Conservation (phyloP, 441 rosid species). For the Corymbia calophylla region DNA sequence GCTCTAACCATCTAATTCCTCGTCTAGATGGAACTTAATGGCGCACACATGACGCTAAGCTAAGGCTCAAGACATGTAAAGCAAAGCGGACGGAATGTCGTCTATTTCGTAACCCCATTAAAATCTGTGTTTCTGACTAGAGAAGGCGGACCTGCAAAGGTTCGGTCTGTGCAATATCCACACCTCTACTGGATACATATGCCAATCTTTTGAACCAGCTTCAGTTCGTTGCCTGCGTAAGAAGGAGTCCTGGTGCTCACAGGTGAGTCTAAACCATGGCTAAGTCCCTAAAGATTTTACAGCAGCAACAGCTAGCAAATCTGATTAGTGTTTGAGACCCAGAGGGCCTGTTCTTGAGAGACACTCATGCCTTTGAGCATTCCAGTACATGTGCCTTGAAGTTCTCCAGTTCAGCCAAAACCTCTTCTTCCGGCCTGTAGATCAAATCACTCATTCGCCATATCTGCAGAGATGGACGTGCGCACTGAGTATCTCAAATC, state of each 20-base stretch:
- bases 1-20: background rate
- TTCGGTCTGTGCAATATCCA: background rate
- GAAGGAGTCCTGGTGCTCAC: background rate
- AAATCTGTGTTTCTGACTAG: background rate
- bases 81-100: background rate
- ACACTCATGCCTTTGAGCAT: constrained; percentile 13
- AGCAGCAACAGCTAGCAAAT: background rate
- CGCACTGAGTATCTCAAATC: background rate
- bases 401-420: constrained; percentile 82
- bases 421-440: constrained; percentile 95
- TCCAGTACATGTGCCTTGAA: constrained; percentile 82
- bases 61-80: background rate
- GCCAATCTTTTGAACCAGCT: background rate
- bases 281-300: background rate
- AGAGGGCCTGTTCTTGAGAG: background rate
- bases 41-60: background rate
- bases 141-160: background rate
- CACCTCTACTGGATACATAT: background rate
- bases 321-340: background rate
- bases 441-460: constrained; percentile 98
- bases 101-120: background rate
- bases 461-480: constrained; percentile 38
- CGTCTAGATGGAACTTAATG: background rate
- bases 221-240: background rate
- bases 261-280: background rate